Base-by-base conservation (phyloP, 2,329 filamentous ascomycete genomes). In the Fusarium falciforme region DNA sequence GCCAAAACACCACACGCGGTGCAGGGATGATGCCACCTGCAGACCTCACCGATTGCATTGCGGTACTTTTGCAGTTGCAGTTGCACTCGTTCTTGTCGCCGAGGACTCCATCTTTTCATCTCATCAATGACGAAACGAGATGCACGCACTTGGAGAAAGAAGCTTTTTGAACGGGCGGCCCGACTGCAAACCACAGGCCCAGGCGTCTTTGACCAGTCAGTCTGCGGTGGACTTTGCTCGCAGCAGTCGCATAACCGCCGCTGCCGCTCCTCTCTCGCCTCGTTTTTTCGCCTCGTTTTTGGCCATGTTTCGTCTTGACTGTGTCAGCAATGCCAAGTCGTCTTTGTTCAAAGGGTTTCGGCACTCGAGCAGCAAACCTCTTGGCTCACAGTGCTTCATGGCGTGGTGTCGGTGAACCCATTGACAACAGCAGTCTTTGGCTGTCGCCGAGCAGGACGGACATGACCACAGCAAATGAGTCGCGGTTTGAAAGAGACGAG, bases 171-270 rank as follows among this genome's bases (percentile, higher is more conserved):
- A 52, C 47, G 10, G 31, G 6, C 52, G 22, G 17, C 16, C 27
- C 25, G 9, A 59, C 35, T 14, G 25, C 22, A 59, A 35, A 29
- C 25, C 25, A 12, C 17, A 27, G 25, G 36, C 17, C 25, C 17
- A n/a, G 36, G 36, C 36, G 17, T 17, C n/a, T 49, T 5, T 42
- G 27, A 17, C 14, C 12, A 22, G 61, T 22, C n/a, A 27, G 5
- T 27, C 29, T 40, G 44, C 16, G 9, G 25, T 35, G 20, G 25
- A 33, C 35, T 57, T 57, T 63, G 17, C 25, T 54, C 35, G 47
- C 25, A 64, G 31, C n/a, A 33, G 29, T 33, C 35, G 49, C 52
- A 59, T 49, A 59, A 25, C 62, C 62, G 62, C 62, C 62, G 20
- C 35, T 64, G 31, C 62, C 62, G 54, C 52, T 17, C 14, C 42